Evolutionary conservation across 2,329 filamentous ascomycete genomes (phyloP).

Genomic region (Zalaria sp.): DNA sequence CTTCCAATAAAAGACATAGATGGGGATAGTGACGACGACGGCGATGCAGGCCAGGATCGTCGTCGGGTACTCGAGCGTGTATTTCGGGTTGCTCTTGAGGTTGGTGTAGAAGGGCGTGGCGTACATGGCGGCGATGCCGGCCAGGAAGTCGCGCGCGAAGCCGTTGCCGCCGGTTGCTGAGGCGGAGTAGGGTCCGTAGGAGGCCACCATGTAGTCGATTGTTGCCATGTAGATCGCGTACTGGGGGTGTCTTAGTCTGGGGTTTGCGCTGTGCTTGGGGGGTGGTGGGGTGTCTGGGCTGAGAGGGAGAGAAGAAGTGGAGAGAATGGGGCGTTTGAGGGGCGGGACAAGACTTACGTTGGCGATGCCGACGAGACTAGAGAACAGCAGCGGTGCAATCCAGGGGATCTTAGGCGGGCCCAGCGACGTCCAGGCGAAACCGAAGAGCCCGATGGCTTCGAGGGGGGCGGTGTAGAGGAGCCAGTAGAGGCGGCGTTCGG

Average conservation of each 20-base stretch:
- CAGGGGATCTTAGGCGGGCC: constrained; percentile 45
- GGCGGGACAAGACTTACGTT: constrained; percentile 24
- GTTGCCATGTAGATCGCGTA: constrained; percentile 60
- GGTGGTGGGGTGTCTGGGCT: too few species aligned
- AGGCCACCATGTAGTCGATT: constrained; percentile 60
- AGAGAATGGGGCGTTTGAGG: too few species aligned
- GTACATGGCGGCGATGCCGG: constrained; percentile 53
- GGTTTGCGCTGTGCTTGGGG: too few species aligned
- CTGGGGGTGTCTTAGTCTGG: too few species aligned
- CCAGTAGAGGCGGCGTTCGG: constrained; percentile 51
- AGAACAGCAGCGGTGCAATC: constrained; percentile 52
- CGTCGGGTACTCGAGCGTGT: constrained; percentile 36
- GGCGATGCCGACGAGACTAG: constrained; percentile 51
- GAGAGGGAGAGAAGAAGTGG: too few species aligned
- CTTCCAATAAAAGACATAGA: constrained; percentile 40
- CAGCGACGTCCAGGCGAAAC: constrained; percentile 54
- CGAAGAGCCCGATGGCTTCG: constrained; percentile 44
- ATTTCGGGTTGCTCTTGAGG: constrained; percentile 13
- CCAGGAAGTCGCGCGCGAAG: constrained; percentile 55
- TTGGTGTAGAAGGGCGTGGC: constrained; percentile 42
- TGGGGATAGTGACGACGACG: constrained; percentile 35
- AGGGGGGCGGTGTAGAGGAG: constrained; percentile 43
- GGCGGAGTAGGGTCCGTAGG: constrained; percentile 56
- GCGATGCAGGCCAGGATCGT: constrained; percentile 37
- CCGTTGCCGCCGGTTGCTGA: constrained; percentile 62